Conservation (phyloP, 768 basidiomycete genomes). For the Botryobasidium botryosum region DNA sequence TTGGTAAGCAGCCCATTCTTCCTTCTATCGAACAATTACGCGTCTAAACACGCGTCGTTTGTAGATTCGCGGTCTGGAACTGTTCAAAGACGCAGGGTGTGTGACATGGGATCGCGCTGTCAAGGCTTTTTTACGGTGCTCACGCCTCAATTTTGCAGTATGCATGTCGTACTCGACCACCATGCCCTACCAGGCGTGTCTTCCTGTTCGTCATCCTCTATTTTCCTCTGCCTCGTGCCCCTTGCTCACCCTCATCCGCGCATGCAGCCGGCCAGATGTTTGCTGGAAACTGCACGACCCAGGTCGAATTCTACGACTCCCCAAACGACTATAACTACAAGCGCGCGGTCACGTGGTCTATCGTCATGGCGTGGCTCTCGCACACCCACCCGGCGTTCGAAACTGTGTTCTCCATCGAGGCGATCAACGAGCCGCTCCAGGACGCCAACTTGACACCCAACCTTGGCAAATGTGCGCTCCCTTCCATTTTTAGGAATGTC, state of each 20-base stretch:
- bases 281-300: conserved; percentile 46
- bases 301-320: conserved; percentile 56
- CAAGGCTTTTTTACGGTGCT: too few relatives aligned
- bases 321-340: conserved; percentile 58
- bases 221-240: not conserved
- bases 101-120: not conserved
- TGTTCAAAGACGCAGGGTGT: conserved; percentile 34
- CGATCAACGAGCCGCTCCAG: conserved; percentile 66
- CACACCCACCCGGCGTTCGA: conserved; percentile 52
- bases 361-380: conserved; percentile 55
- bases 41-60: not conserved
- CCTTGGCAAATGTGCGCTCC: conserved; percentile 36
- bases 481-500: not conserved
- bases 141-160: too few relatives aligned
- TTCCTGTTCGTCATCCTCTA: conserved; percentile 13
- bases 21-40: not conserved
- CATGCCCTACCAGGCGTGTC: conserved; percentile 60
- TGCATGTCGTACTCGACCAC: conserved; percentile 49
- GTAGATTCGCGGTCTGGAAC: conserved; percentile 44
- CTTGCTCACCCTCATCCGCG: not conserved
- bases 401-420: conserved; percentile 53
- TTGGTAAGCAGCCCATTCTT: conserved; percentile 29
- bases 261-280: conserved; percentile 36
- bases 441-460: conserved; percentile 48
- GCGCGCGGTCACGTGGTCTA: conserved; percentile 66